Base-by-base conservation (phyloP, 179 eudicot genomes). In the Heliamphora pulchella region DNA sequence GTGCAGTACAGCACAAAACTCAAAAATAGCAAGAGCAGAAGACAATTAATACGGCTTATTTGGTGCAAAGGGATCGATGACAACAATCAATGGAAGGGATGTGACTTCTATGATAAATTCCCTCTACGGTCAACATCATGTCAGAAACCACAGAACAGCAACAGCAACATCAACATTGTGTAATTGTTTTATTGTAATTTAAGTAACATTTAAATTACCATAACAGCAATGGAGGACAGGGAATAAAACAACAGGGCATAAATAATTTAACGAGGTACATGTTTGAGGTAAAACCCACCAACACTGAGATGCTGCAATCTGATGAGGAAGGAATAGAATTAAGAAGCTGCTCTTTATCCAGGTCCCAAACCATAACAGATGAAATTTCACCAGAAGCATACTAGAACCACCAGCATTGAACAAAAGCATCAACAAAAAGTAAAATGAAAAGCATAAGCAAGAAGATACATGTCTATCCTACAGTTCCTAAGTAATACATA, bases 331-430 rank as follows among this genome's bases (percentile, higher is more conserved):
- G 89, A 86, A 92, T 87, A 79, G 94, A 81, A 86, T 87, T 90
- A 61, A 90, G 84, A 81, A 93, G 95, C 80, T 88, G 98, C 86
- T 95, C 98, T 84, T 93, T 95, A 75, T 93, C 97, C 74, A 95
- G 89, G 89, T 95, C 98, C 98, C 98, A 95, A 11, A 91, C 89
- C 86, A 89, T 91, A 84, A 92, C 87, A 62, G 93, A 87, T 39
- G 97, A 90, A 48, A 86, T 79, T 63, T 93, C 94, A 67, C 92
- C 97, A 51, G 97, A 89, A 46, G 97, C 86, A 88, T 89, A 95
- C 98, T 95, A 81, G 84, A 9, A 51, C 57, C 31, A 18, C 31
- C 75, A 81, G 66, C 72, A 83, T 61, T 74, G 5, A 73, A 78
- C 63, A 79, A 67, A 71, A 62, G 44, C 64, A 71, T 54, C 44